Percentiles rank a stretch among this genome's conserved stretches.
Evolutionary conservation across 83 land plant species (phyloP).

Genomic region (Diphasiastrum complanatum): DNA sequence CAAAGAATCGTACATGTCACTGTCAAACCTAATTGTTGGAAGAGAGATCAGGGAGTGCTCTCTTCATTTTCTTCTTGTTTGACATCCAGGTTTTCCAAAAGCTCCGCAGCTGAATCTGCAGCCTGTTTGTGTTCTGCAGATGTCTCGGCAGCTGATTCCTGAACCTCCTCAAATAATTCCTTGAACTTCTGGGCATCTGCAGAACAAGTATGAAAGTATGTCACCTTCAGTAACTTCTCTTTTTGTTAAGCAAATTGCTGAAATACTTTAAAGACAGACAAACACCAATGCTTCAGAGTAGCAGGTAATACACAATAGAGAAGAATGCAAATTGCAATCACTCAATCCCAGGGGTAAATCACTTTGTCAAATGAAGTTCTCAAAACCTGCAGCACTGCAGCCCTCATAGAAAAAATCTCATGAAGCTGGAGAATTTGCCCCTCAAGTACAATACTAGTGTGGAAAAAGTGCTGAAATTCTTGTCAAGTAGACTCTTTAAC

Average conservation of each 20-base stretch:
- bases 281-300: neutral
- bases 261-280: neutral
- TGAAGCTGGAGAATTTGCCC: no score
- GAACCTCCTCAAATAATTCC: conserved; percentile 47
- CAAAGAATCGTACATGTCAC: no score
- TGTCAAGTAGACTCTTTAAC: neutral
- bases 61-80: conserved; percentile 5
- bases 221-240: neutral
- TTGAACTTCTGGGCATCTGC: conserved; percentile 71
- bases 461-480: no score
- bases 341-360: neutral
- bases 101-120: conserved; percentile 27
- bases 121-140: conserved; percentile 23
- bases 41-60: conserved; percentile 9
- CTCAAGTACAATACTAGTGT: no score
- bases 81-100: conserved; percentile 20
- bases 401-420: no score
- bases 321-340: neutral
- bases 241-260: neutral
- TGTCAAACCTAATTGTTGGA: no score
- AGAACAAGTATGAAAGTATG: neutral
- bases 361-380: neutral
- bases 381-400: neutral
- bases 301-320: neutral
- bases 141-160: conserved; percentile 34